Base-by-base conservation (phyloP, 345 rosid genomes). In the Linum usitatissimum region DNA sequence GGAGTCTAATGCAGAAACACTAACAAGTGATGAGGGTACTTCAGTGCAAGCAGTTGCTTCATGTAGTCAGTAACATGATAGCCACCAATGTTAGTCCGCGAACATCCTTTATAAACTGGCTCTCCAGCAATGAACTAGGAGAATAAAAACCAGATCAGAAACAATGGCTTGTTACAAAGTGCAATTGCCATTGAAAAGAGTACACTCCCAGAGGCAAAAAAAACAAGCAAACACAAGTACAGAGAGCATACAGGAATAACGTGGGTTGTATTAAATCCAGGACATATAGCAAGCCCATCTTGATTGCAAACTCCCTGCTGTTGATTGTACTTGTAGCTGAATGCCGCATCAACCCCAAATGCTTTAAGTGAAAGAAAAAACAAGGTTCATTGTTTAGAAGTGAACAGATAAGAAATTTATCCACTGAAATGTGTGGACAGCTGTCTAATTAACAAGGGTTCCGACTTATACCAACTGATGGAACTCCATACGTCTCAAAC, bases 401-500 rank as follows among this genome's bases (percentile, higher is more conserved):
- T 13, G 0, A 14, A 15, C 31, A 53, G 45, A 61, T 57, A 28
- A 17, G 9, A 30, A 31, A 21, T 55, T 31, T 9, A 34, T 13
- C 3, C 53, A 30, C 9, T 21, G 6, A 40, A 63, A 48, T 21
- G 30, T 14, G 30, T 23, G 60, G 31, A 53, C 39, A 59, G 31
- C 19, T 40, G 51, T 38, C 45, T 55, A 23, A 60, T 18, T 31
- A 19, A 5, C 3, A 15, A 57, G 48, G 65, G 28, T 36, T 48
- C 9, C 30, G 62, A 57, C 28, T 63, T 70, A 55, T 92, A 92
- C 97, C 97, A 71, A 92, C 75, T 59, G 97, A 79, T 77, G 97
- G 99, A 78, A 90, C 96, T 64, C 99, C 99, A 75, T 90, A 93
- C 60, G 97, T 87, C 71, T 90, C 91, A 73, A 87, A 93, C 53